Evolutionary conservation across 345 rosid genomes (phyloP).

Genomic region (Populus simonii): DNA sequence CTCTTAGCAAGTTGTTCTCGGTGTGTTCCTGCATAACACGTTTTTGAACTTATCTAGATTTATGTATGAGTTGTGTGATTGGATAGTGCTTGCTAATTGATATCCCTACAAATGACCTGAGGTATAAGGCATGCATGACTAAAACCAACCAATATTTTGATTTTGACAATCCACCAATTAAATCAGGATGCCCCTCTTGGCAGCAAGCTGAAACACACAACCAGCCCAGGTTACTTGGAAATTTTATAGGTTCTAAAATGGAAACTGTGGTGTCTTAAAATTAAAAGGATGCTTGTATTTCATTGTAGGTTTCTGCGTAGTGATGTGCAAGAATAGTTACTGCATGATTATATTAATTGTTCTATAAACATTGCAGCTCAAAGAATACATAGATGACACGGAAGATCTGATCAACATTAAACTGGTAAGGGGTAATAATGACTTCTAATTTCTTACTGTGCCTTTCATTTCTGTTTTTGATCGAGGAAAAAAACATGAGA

Average conservation of each 20-base stretch:
- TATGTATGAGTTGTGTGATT: neutral
- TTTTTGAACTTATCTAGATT: neutral
- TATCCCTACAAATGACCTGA: neutral
- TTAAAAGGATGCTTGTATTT: neutral
- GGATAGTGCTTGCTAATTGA: neutral
- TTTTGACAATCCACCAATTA: neutral
- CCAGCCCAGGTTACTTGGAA: neutral
- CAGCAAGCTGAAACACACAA: neutral
- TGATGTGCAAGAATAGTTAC: neutral
- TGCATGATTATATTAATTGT: neutral
- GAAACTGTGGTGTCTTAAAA: neutral
- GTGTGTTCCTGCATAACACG: slow-evolving; percentile 28
- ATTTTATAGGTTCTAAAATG: neutral
- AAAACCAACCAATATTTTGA: neutral
- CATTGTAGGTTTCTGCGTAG: neutral
- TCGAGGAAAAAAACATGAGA: neutral
- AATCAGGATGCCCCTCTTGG: neutral
- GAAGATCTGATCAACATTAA: slow-evolving; percentile 95
- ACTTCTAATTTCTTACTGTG: neutral
- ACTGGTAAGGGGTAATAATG: slow-evolving; percentile 46
- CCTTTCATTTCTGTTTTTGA: neutral
- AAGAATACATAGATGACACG: slow-evolving; percentile 94
- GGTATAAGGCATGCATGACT: neutral
- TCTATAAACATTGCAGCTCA: slow-evolving; percentile 56
- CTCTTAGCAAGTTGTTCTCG: slow-evolving; percentile 81